These are phyloP conservation scores for Trichoderma endophyticum DNA, from an alignment of 2,329 filamentous ascomycete genomes.

Conservation along the genomic window DNA sequence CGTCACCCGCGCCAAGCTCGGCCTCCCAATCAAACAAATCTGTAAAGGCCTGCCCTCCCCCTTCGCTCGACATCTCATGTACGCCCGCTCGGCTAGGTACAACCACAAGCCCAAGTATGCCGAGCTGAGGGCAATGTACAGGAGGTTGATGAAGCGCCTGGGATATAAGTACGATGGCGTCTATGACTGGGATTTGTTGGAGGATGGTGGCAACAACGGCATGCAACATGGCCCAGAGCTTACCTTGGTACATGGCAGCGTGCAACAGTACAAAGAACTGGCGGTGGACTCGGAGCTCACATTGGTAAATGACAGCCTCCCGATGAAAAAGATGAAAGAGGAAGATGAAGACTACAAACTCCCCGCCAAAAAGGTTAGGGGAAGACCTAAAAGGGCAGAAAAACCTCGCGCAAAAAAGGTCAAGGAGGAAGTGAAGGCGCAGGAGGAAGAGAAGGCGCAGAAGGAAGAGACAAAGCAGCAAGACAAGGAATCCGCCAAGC, in stretches of 20 bases:
- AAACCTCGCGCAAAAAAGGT: background rate
- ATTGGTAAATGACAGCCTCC: background rate
- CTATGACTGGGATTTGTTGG: constrained; percentile 16
- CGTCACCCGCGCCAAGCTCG: background rate
- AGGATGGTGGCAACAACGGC: background rate
- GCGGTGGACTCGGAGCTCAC: background rate
- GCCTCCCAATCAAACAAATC: background rate
- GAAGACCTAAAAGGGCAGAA: background rate
- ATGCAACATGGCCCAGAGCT: background rate
- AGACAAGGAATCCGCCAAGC: background rate
- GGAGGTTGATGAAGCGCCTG: background rate
- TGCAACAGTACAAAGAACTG: constrained; percentile 18
- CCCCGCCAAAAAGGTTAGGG: background rate
- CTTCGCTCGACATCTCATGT: constrained; percentile 11
- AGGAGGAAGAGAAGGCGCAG: background rate
- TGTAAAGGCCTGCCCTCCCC: background rate
- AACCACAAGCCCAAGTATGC: background rate
- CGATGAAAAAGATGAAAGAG: background rate
- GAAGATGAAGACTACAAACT: background rate
- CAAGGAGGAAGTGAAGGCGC: background rate
- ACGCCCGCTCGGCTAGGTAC: background rate
- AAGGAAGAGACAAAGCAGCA: background rate
- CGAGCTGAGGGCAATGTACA: constrained; percentile 10
- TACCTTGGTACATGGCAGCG: no score
- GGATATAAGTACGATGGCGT: constrained; percentile 13